phyloP scores from a whole-genome alignment of 2,329 filamentous ascomycete species.

The Ascochyta lentis region DNA sequence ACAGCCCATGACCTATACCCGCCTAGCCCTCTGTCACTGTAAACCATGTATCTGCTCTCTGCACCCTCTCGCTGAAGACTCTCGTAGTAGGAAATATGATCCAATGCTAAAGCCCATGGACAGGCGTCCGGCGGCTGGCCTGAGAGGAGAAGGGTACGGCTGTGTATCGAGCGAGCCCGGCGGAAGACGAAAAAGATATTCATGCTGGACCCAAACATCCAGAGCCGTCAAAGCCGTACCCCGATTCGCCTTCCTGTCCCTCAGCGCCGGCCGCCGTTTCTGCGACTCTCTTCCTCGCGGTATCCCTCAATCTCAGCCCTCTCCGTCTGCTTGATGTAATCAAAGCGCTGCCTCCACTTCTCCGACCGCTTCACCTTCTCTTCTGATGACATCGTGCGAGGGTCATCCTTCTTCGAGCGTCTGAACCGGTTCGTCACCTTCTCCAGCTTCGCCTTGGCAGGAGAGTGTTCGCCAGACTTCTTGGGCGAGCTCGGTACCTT shows the following conservation, averaged over 20 bases:
- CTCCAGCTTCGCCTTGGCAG: slow-evolving; percentile 56
- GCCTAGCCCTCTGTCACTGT: not conserved
- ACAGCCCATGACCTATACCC: slow-evolving; percentile 9
- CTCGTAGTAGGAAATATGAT: not conserved
- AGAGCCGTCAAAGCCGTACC: not conserved
- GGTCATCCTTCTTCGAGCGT: slow-evolving; percentile 49
- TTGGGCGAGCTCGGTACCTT: slow-evolving; percentile 41
- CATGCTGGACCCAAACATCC: not conserved
- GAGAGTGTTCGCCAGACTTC: slow-evolving; percentile 49
- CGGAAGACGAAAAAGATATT: not conserved
- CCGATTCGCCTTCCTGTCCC: not conserved
- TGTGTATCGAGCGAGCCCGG: not conserved
- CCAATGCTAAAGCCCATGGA: not conserved
- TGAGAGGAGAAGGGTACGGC: not conserved
- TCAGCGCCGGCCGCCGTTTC: slow-evolving; percentile 11
- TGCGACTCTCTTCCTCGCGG: slow-evolving; percentile 11
- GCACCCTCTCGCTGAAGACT: not conserved
- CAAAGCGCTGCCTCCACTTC: slow-evolving; percentile 48
- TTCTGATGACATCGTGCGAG: slow-evolving; percentile 44
- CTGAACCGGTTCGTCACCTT: slow-evolving; percentile 55
- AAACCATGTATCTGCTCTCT: not conserved
- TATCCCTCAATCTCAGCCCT: slow-evolving; percentile 38
- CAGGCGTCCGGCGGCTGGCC: not conserved
- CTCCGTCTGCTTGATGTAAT: slow-evolving; percentile 40
- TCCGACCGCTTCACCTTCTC: slow-evolving; percentile 45